Conservation (phyloP, 306 rosid species). For the Ceratonia siliqua region DNA sequence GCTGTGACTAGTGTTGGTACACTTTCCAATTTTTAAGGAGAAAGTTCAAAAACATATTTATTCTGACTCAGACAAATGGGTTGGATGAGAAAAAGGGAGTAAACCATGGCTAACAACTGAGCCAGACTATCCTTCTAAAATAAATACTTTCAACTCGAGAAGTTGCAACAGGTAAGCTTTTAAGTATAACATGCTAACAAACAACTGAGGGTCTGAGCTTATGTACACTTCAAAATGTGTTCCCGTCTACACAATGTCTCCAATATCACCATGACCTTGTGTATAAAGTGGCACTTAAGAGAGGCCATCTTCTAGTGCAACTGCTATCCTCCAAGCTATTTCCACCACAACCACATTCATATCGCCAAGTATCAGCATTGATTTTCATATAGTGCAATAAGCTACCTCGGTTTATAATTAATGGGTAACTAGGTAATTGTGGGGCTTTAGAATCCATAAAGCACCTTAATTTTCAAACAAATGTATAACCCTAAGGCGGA, state of each 20-base stretch:
- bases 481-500: background rate
- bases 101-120: background rate
- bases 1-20: background rate
- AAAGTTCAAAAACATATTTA: background rate
- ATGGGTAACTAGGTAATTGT: background rate
- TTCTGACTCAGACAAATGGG: background rate
- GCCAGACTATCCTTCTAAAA: background rate
- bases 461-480: constrained; percentile 2
- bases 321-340: background rate
- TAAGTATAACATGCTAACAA: constrained; percentile 7
- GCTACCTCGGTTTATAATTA: background rate
- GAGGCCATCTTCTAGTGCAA: background rate
- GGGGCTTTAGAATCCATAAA: background rate
- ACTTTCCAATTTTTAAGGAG: background rate
- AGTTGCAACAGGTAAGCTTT: background rate
- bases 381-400: background rate
- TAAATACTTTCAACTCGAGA: background rate
- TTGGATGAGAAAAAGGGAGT: background rate
- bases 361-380: background rate
- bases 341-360: background rate
- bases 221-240: background rate
- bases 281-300: constrained; percentile 18
- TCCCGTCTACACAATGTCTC: background rate
- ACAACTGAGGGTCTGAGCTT: background rate
- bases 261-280: constrained; percentile 7